A percentile compares a stretch with the other conserved stretches of the same genome.
phyloP scores from a whole-genome alignment of 108 stramenopile genomes.

The Hondaea fermentalgiana region DNA sequence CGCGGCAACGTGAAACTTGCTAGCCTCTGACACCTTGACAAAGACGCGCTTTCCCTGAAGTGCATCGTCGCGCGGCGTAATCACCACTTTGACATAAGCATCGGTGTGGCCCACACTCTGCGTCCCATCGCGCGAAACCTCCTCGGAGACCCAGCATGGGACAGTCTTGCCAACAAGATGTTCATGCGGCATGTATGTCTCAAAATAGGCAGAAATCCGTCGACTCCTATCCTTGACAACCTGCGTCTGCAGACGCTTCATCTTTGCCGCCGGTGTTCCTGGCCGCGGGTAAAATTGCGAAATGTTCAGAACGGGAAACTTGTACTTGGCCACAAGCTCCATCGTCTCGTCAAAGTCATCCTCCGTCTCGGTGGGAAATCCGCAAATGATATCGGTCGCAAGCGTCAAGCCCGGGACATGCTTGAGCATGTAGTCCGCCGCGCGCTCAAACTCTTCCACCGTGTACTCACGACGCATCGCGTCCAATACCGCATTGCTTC shows the following conservation, averaged over 20 bases:
- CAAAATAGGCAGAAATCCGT: constrained; percentile 18
- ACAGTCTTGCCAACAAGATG: background rate
- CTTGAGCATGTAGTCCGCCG: constrained; percentile 17
- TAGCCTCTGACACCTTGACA: background rate
- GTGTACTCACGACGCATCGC: constrained; percentile 48
- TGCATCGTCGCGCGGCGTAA: background rate
- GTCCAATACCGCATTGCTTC: constrained; percentile 24
- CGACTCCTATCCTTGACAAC: constrained; percentile 36
- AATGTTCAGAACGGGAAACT: constrained; percentile 31
- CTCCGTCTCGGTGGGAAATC: constrained; percentile 42
- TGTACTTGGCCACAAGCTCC: constrained; percentile 19
- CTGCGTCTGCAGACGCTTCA: constrained; percentile 33
- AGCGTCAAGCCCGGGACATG: constrained; percentile 27
- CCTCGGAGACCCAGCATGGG: background rate
- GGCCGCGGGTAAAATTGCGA: constrained; percentile 52
- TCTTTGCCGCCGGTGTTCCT: constrained; percentile 45
- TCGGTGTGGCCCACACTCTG: constrained; percentile 34
- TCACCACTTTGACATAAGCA: constrained; percentile 33
- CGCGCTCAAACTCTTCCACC: constrained; percentile 25
- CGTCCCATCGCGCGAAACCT: constrained; percentile 19
- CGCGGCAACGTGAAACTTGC: constrained; percentile 22
- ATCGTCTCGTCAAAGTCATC: constrained; percentile 36
- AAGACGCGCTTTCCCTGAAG: background rate
- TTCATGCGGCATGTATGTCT: constrained; percentile 21
- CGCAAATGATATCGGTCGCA: constrained; percentile 47